A percentile compares a stretch with the other conserved stretches of the same genome.
Conservation (phyloP, 805 yeast species). For the Kodamaea nitidulidarum region DNA sequence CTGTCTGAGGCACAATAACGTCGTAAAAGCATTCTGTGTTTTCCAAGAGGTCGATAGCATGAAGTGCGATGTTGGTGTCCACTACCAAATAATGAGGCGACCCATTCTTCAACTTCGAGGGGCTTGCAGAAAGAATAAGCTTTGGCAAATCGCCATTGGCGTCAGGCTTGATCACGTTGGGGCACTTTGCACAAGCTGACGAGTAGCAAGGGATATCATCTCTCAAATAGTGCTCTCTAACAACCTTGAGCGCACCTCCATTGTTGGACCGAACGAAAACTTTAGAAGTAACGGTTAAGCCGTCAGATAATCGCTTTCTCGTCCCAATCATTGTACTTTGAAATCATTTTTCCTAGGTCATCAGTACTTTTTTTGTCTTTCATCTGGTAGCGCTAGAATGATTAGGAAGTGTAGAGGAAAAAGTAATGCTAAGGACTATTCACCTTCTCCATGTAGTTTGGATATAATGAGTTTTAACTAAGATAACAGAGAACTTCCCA, state of each 20-base stretch:
- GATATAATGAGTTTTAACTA: too few species aligned
- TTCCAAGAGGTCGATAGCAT: conserved; percentile 88
- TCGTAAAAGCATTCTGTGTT: conserved; percentile 73
- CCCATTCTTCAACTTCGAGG: conserved; percentile 45
- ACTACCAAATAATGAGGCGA: conserved; percentile 78
- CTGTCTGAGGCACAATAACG: conserved; percentile 93
- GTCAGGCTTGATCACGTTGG: conserved; percentile 50
- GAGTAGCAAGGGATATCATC: conserved; percentile 92
- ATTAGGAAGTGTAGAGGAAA: not conserved
- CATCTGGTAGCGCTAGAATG: conserved; percentile 1
- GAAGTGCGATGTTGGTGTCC: conserved; percentile 84
- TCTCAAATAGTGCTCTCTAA: conserved; percentile 90
- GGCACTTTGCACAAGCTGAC: conserved; percentile 61
- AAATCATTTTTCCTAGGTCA: not conserved
- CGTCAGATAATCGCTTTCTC: conserved; percentile 36
- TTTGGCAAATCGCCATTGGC: conserved; percentile 64
- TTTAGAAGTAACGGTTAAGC: conserved; percentile 69
- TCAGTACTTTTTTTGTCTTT: not conserved
- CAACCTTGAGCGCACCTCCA: conserved; percentile 87
- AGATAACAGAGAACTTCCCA: too few species aligned
- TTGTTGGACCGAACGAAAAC: conserved; percentile 88
- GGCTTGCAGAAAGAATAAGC: conserved; percentile 62
- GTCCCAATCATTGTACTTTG: conserved; percentile 17
- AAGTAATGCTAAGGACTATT: too few species aligned
- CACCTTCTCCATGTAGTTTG: too few species aligned